These are phyloP conservation scores for Vitellaria paradoxa DNA, from an alignment of 179 eudicot genomes.

Conservation along the genomic window DNA sequence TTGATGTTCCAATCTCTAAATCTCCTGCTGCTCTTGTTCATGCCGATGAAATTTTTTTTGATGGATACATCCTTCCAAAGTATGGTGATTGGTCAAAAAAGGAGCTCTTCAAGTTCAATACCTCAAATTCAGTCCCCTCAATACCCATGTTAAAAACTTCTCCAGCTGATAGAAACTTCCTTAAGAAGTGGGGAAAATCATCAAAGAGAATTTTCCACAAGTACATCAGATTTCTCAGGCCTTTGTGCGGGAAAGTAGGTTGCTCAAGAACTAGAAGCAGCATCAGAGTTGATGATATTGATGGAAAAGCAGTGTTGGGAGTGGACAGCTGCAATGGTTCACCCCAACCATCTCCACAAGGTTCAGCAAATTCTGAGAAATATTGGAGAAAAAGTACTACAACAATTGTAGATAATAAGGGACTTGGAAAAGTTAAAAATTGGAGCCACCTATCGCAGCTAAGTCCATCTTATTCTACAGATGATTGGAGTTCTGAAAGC, in stretches of 20 bases:
- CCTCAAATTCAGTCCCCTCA: not conserved
- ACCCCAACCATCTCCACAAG: slow-evolving; percentile 13
- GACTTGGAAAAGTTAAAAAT: slow-evolving; percentile 29
- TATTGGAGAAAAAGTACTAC: slow-evolving; percentile 23
- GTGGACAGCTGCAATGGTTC: slow-evolving; percentile 21
- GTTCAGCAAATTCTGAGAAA: slow-evolving; percentile 9
- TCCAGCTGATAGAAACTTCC: not conserved
- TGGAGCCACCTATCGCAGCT: slow-evolving; percentile 16
- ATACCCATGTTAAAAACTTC: not conserved
- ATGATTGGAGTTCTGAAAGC: slow-evolving; percentile 37
- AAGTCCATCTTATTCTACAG: slow-evolving; percentile 17
- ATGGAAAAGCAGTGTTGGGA: slow-evolving; percentile 30
- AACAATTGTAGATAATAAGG: slow-evolving; percentile 32
- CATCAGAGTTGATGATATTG: slow-evolving; percentile 55
- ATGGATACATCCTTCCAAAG: slow-evolving; percentile 48
- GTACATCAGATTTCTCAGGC: slow-evolving; percentile 37
- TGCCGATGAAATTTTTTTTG: slow-evolving; percentile 65
- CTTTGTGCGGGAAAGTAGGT: slow-evolving; percentile 15
- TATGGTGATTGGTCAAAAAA: slow-evolving; percentile 6
- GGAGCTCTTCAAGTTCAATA: not conserved
- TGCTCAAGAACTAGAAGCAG: slow-evolving; percentile 21
- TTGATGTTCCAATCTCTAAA: slow-evolving; percentile 29
- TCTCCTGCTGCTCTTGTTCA: slow-evolving; percentile 28
- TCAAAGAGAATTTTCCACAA: slow-evolving; percentile 33
- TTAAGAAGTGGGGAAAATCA: slow-evolving; percentile 34